Evolutionary conservation across 2,329 filamentous ascomycete species (phyloP), one percentile per base, ranked within the genome.

Genomic region (Ascochyta lentis): DNA sequence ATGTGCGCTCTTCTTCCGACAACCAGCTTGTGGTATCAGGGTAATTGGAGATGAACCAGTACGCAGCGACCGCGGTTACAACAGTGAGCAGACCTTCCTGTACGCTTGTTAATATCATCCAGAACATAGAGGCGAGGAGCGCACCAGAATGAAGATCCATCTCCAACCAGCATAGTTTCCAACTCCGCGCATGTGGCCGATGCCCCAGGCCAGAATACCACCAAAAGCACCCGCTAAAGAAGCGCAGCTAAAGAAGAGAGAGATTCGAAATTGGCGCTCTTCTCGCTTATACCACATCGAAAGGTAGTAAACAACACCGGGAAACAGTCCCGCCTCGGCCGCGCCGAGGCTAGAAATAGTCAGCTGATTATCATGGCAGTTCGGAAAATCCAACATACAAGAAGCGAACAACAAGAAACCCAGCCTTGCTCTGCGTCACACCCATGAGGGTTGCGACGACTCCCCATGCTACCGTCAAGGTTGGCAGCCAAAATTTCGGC

Each of bases 11-110:
- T 2, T 77, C 66, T 2, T 83, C 76, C 0, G 77, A 80, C 9
- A 89, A 76, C 59, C 88, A 89, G 2, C 77, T 78, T 3, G 86
- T 84, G 0, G 81, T 87, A 31, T 80, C 77, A 0, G 86, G 86
- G 52, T 87, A 88, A 71, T 90, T 88, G 49, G 87, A 80, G n/a
- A 90, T 84, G 70, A 89, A 86, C 69, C 80, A 84, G 70, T 84
- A 77, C 5, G 71, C 71, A 7, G 65, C 34, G 1, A 68, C 15
- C 0, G 73, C 69, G 39, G 77, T 66, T 12, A 75, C 38, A 16
- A 77, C 65, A 1, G 75, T 77, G 8, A 74, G 60, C 6, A 77
- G 54, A 33, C 73, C 73, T 68, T 74, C 72, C 71, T 74, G 10
- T 19, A 34, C 13, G 1, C 1, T 10, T 46, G 55, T 73, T 55